These are phyloP conservation scores for Lichina pygmaea DNA, from an alignment of 495 filamentous ascomycete genomes.

Conservation along the genomic window DNA sequence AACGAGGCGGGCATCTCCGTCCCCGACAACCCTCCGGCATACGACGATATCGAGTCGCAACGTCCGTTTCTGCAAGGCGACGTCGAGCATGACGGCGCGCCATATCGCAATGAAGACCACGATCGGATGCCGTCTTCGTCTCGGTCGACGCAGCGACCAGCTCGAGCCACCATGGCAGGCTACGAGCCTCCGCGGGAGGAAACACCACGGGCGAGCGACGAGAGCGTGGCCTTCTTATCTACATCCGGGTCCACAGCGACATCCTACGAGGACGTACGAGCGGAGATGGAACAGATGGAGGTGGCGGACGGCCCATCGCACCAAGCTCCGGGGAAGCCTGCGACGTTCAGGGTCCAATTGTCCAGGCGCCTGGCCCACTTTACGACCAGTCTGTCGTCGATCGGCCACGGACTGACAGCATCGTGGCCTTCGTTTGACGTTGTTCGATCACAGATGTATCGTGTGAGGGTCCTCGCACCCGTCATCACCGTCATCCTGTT, in stretches of 20 bases:
- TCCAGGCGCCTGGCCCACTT: slow-evolving; percentile 28
- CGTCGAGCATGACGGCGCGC: too few species aligned
- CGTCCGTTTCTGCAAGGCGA: not conserved
- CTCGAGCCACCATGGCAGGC: slow-evolving; percentile 10
- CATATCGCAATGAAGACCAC: too few species aligned
- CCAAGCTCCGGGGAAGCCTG: slow-evolving; percentile 11
- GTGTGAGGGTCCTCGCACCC: slow-evolving; percentile 20
- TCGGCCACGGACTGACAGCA: slow-evolving; percentile 25
- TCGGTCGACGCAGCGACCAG: too few species aligned
- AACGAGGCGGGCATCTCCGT: not conserved
- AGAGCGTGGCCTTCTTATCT: slow-evolving; percentile 19
- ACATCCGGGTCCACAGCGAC: slow-evolving; percentile 6
- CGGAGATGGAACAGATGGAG: slow-evolving; percentile 59
- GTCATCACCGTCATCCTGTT: slow-evolving; percentile 50
- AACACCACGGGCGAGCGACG: slow-evolving; percentile 32
- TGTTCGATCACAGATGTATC: slow-evolving; percentile 7
- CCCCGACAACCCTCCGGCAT: not conserved
- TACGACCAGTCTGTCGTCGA: slow-evolving; percentile 24
- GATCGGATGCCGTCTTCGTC: too few species aligned
- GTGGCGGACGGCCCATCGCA: slow-evolving; percentile 28
- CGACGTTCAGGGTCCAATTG: slow-evolving; percentile 18
- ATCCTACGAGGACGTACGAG: slow-evolving; percentile 30
- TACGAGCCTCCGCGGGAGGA: slow-evolving; percentile 60
- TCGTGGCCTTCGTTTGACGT: slow-evolving; percentile 15
- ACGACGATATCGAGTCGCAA: not conserved